Evolutionary conservation across 179 eudicot genomes (phyloP), one percentile per base, ranked within the genome.

Genomic region (Corrigiola litoralis): DNA sequence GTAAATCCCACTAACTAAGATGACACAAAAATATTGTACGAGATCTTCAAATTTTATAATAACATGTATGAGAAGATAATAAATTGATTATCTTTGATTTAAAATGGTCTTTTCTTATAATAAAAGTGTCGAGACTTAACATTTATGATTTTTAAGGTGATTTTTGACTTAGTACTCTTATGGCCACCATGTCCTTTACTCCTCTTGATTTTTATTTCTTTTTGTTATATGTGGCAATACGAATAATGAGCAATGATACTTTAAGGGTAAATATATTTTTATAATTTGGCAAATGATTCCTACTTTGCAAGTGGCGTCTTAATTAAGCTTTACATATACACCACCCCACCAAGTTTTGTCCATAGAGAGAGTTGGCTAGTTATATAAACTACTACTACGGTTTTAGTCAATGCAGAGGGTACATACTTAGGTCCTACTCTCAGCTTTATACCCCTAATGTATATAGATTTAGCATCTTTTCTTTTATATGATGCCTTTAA

Each of bases 281-380:
- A 45, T 27, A 56, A 65, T 38, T 34, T n/a, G 1, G 20, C 65
- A 69, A 74, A 74, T 74, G 70, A 74, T 74, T 69, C 78, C 17
- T 20, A 25, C 66, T 61, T 66, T 68, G 73, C 64, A 68, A 74
- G 72, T 67, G 67, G 77, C 73, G 53, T 74, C 65, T 62, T 63
- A 31, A 68, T 68, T 46, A 74, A 68, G 69, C 73, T 68, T 74
- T 61, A 67, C 45, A 46, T 54, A 20, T 20, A 73, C 68, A 61
- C 51, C 77, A 57, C 65, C 65, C 77, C 77, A 73, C 72, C 72
- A 73, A 38, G 46, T 73, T 52, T 73, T 68, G 77, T 73, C 77
- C 58, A 65, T 62, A 8, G 32, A 12, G 13, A 48, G 32, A 50
- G 9, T 53, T 58, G 34, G 50, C 58, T 41, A 21, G 20, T 50